phyloP scores from a whole-genome alignment of 2,329 filamentous ascomycete genomes.

The Fusarium penzigii region DNA sequence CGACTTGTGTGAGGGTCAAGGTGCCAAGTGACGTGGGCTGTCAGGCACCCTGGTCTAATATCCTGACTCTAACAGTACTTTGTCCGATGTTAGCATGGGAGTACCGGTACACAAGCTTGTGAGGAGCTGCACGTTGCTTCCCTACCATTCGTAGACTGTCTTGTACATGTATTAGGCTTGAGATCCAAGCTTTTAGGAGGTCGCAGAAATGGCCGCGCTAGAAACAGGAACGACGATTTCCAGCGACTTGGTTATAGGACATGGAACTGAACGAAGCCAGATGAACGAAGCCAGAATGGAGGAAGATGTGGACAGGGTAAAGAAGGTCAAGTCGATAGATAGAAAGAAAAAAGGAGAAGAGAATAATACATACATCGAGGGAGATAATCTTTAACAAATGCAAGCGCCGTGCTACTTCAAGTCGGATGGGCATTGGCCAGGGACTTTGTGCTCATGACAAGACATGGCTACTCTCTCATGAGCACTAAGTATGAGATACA shows the following conservation, averaged over 20 bases:
- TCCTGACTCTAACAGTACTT: neutral
- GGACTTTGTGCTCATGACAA: neutral
- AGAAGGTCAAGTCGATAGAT: neutral
- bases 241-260: neutral
- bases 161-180: neutral
- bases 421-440: neutral
- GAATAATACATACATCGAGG: too few species aligned
- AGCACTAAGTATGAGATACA: neutral
- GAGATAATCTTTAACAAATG: neutral
- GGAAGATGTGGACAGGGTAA: neutral
- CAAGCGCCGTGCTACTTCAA: neutral
- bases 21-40: constrained; percentile 14
- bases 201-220: constrained; percentile 33
- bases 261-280: constrained; percentile 1
- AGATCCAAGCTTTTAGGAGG: constrained; percentile 21
- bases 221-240: constrained; percentile 19
- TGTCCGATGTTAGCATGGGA: too few species aligned
- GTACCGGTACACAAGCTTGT: too few species aligned
- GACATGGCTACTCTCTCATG: neutral
- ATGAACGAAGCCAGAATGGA: constrained; percentile 2
- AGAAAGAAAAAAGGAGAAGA: neutral
- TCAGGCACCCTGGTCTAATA: constrained; percentile 8
- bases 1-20: constrained; percentile 9
- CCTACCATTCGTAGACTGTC: neutral
- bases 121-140: too few species aligned